Evolutionary conservation across 805 yeast species (phyloP).

Genomic region (Candida morakotiae): DNA sequence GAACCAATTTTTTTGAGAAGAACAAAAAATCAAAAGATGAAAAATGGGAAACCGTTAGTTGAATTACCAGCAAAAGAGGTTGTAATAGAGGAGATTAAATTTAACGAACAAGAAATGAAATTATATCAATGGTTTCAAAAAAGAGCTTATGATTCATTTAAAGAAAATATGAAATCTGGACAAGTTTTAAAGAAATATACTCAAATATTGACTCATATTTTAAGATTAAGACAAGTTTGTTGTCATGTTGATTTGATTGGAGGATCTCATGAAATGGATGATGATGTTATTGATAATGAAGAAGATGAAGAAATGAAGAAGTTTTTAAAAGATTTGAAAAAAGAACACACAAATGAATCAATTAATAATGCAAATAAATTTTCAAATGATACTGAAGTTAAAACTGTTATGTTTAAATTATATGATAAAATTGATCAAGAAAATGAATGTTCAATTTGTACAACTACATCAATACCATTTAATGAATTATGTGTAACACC

Average conservation of each 20-base stretch:
- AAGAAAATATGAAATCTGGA: conserved; percentile 59
- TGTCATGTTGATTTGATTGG: conserved; percentile 73
- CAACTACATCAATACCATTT: conserved; percentile 56
- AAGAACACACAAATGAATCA: conserved; percentile 5
- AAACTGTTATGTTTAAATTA: conserved; percentile 23
- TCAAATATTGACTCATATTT: conserved; percentile 74
- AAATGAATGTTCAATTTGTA: conserved; percentile 83
- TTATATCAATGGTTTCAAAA: conserved; percentile 67
- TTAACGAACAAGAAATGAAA: conserved; percentile 61
- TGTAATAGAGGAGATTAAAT: conserved; percentile 58
- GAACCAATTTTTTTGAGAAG: conserved; percentile 82
- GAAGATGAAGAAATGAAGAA: conserved; percentile 10
- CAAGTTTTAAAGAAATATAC: conserved; percentile 69
- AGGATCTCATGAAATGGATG: conserved; percentile 49
- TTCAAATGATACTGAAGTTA: conserved; percentile 18
- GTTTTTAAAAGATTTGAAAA: conserved; percentile 10
- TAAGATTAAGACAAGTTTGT: conserved; percentile 83
- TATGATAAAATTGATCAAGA: conserved; percentile 30
- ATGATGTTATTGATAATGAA: conserved; percentile 19
- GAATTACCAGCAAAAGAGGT: conserved; percentile 75
- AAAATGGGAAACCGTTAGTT: conserved; percentile 70
- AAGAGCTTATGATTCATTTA: conserved; percentile 61
- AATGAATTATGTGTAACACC: conserved; percentile 58
- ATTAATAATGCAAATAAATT: conserved; percentile 8
- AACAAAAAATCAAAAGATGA: conserved; percentile 72